These are phyloP conservation scores for Collybia sp. DNA, from an alignment of 768 basidiomycete species.

Conservation along the genomic window DNA sequence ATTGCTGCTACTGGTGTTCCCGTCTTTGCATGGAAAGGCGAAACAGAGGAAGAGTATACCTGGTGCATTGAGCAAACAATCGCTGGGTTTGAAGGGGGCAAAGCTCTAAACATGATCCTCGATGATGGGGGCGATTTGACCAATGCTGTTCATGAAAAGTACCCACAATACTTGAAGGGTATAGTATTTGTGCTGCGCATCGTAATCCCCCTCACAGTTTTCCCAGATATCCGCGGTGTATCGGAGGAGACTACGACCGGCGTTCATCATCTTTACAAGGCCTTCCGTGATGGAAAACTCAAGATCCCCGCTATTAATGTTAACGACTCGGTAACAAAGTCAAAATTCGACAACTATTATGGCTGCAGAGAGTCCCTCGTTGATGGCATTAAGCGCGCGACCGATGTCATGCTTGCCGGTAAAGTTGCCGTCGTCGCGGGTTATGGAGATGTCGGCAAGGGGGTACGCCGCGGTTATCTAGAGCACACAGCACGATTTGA, in stretches of 20 bases:
- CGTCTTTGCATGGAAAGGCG: conserved; percentile 99
- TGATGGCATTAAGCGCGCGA: conserved; percentile 99
- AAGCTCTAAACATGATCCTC: conserved; percentile 96
- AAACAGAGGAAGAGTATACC: conserved; percentile 96
- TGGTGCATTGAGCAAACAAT: conserved; percentile 99
- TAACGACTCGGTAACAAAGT: conserved; percentile 99
- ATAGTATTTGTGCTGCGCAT: conserved; percentile 9
- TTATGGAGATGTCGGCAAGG: conserved; percentile 99
- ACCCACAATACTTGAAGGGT: conserved; percentile 84
- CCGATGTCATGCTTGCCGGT: conserved; percentile 99
- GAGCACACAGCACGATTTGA: too few species aligned
- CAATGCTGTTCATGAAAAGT: conserved; percentile 92
- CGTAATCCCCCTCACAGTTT: conserved; percentile 4
- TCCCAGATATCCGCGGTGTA: conserved; percentile 79
- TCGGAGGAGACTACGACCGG: conserved; percentile 99
- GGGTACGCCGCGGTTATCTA: conserved; percentile 52
- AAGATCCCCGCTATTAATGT: conserved; percentile 99
- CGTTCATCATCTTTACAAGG: conserved; percentile 99
- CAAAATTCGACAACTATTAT: conserved; percentile 99
- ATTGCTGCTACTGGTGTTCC: conserved; percentile 98
- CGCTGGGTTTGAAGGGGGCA: conserved; percentile 76
- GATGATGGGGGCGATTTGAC: conserved; percentile 99
- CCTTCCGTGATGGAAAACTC: conserved; percentile 91
- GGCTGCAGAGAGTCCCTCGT: conserved; percentile 99
- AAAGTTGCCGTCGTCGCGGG: conserved; percentile 99